These are phyloP conservation scores for Pichia membranifaciens DNA, from an alignment of 805 yeast genomes.

Conservation along the genomic window DNA sequence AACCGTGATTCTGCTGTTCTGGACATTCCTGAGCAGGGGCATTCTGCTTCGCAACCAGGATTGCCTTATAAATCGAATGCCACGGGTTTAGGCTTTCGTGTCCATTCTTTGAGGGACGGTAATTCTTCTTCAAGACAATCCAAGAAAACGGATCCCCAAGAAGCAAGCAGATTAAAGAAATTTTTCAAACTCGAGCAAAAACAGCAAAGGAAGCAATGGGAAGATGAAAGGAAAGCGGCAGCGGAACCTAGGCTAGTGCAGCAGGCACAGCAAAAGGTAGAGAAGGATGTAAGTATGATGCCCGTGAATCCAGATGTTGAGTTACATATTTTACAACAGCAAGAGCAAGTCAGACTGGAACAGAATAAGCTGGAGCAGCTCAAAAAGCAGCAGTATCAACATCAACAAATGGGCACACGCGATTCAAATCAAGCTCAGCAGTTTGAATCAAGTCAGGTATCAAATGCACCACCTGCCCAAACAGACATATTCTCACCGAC, in stretches of 20 bases:
- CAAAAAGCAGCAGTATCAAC: too few species aligned
- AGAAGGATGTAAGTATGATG: constrained; percentile 8
- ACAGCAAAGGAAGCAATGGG: constrained; percentile 19
- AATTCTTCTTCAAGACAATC: constrained; percentile 8
- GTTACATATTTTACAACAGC: constrained; percentile 3
- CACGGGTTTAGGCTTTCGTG: constrained; percentile 25
- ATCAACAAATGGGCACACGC: too few species aligned
- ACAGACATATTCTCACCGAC: too few species aligned
- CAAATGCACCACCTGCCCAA: too few species aligned
- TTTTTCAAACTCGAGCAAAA: constrained; percentile 22
- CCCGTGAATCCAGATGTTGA: constrained; percentile 11
- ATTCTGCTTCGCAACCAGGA: constrained; percentile 6
- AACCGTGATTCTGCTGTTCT: not conserved
- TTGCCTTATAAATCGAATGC: constrained; percentile 25
- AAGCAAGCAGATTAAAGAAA: constrained; percentile 15
- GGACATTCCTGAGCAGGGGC: not conserved
- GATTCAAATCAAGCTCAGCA: too few species aligned
- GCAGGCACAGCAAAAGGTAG: constrained; percentile 13
- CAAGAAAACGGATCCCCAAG: constrained; percentile 9
- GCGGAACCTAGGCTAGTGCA: constrained; percentile 1
- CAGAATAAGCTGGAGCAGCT: not conserved
- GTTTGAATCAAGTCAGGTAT: too few species aligned
- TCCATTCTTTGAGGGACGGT: constrained; percentile 27
- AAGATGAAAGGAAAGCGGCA: constrained; percentile 23
- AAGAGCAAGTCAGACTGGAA: not conserved